These are phyloP conservation scores for Chaetomium globosum DNA, from an alignment of 2,329 filamentous ascomycete species.

Conservation along the genomic window DNA sequence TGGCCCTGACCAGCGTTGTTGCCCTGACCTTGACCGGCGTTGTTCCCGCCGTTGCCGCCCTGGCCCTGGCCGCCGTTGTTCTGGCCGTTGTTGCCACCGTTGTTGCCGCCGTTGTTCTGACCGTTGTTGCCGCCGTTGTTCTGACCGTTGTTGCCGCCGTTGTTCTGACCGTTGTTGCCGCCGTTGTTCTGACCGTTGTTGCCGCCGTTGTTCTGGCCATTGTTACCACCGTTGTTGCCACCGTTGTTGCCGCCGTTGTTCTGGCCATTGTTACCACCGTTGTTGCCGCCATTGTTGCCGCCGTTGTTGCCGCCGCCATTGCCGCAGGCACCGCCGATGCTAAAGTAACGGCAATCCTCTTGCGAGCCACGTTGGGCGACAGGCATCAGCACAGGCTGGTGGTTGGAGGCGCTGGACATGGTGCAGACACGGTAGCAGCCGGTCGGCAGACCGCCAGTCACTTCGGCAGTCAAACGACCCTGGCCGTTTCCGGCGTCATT, in stretches of 20 bases:
- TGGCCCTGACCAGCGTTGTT: background rate
- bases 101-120: conserved; percentile 16
- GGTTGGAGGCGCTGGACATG: conserved; percentile 65
- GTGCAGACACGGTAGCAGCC: conserved; percentile 68
- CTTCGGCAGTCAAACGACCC: conserved; percentile 56
- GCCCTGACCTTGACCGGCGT: conserved; percentile 14
- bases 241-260: conserved; percentile 30
- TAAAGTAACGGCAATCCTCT: conserved; percentile 66
- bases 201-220: conserved; percentile 30
- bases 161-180: conserved; percentile 34
- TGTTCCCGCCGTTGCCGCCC: conserved; percentile 15
- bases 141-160: conserved; percentile 27
- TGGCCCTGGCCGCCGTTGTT: conserved; percentile 19
- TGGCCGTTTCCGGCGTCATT: conserved; percentile 62
- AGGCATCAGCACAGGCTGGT: conserved; percentile 67
- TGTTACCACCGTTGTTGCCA: conserved; percentile 30
- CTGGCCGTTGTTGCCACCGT: background rate
- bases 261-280: conserved; percentile 34
- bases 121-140: conserved; percentile 29
- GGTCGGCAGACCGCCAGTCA: conserved; percentile 60
- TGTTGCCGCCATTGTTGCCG: conserved; percentile 31
- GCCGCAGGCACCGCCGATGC: conserved; percentile 45
- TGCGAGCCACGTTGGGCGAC: conserved; percentile 68
- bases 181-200: conserved; percentile 27
- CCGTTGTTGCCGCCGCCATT: conserved; percentile 31